Conservation (phyloP, 768 basidiomycete species). For the Termitomyces sp. region DNA sequence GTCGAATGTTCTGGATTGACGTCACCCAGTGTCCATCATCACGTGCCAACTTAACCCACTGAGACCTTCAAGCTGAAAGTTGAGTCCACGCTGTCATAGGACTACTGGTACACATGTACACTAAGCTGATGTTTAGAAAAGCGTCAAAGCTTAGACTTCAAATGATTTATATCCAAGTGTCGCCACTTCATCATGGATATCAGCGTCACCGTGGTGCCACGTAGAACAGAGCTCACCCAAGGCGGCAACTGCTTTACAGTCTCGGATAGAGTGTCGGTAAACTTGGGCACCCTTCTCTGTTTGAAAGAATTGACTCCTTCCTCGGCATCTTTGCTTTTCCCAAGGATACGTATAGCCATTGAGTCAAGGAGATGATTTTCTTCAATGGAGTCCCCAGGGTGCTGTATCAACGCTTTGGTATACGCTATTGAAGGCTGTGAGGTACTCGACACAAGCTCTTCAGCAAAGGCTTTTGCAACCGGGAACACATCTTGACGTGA, state of each 20-base stretch:
- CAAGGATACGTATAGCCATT: constrained; percentile 38
- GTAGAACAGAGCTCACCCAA: constrained; percentile 36
- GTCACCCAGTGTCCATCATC: not conserved
- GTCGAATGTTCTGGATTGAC: constrained; percentile 11
- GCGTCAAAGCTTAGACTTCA: constrained; percentile 13
- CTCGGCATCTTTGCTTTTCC: constrained; percentile 32
- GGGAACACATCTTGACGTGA: constrained; percentile 51
- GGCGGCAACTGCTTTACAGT: constrained; percentile 41
- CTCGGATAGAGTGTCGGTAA: constrained; percentile 40
- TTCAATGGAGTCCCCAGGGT: constrained; percentile 45
- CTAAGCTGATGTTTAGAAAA: not conserved
- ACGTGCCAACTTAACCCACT: not conserved
- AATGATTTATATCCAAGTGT: constrained; percentile 10
- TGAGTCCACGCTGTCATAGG: not conserved
- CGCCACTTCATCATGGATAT: constrained; percentile 11
- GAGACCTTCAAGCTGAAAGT: too few species aligned
- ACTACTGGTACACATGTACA: not conserved
- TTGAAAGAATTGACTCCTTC: constrained; percentile 49
- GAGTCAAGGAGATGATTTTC: constrained; percentile 55
- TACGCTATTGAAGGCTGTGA: constrained; percentile 49
- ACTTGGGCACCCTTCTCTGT: constrained; percentile 41
- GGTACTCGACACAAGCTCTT: constrained; percentile 47
- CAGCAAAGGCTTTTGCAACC: constrained; percentile 45
- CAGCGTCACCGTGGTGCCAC: not conserved
- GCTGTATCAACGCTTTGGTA: constrained; percentile 48